These are phyloP conservation scores for Voacanga thouarsii DNA, from an alignment of 257 asterid genomes.

Conservation along the genomic window DNA sequence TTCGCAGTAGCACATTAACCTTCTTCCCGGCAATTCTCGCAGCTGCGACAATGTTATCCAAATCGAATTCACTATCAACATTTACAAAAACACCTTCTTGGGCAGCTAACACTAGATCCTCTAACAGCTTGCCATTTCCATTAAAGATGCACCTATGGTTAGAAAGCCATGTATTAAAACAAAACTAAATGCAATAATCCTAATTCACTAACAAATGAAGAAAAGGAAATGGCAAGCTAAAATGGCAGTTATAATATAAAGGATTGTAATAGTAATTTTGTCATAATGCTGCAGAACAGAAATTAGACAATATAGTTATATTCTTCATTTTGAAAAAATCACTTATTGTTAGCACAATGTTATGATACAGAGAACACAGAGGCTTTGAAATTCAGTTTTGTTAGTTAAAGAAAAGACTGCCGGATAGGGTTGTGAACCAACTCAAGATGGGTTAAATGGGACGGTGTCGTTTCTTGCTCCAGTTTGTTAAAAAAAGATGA, in stretches of 20 bases:
- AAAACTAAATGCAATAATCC: background rate
- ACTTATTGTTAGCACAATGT: background rate
- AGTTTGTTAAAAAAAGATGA: no score
- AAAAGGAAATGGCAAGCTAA: background rate
- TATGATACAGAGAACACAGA: no score
- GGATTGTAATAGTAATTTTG: background rate
- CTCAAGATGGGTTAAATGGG: no score
- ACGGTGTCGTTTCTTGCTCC: no score
- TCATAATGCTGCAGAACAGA: background rate
- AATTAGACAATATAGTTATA: background rate
- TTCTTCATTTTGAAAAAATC: background rate
- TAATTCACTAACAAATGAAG: no score
- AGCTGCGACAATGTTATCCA: constrained; percentile 82
- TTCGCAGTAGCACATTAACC: constrained; percentile 79
- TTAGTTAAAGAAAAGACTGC: no score
- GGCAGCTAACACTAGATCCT: constrained; percentile 89
- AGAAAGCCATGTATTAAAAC: constrained; percentile 1
- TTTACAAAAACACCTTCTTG: constrained; percentile 84
- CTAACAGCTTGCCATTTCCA: constrained; percentile 88
- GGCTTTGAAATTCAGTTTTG: no score
- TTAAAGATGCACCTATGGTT: constrained; percentile 78
- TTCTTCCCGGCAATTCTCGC: constrained; percentile 78
- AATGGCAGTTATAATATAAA: background rate
- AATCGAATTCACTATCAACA: constrained; percentile 89
- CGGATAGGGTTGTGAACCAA: no score